A percentile compares a stretch with the other conserved stretches of the same genome.
phyloP scores from a whole-genome alignment of 805 yeast species.

The Candida suzukii region DNA sequence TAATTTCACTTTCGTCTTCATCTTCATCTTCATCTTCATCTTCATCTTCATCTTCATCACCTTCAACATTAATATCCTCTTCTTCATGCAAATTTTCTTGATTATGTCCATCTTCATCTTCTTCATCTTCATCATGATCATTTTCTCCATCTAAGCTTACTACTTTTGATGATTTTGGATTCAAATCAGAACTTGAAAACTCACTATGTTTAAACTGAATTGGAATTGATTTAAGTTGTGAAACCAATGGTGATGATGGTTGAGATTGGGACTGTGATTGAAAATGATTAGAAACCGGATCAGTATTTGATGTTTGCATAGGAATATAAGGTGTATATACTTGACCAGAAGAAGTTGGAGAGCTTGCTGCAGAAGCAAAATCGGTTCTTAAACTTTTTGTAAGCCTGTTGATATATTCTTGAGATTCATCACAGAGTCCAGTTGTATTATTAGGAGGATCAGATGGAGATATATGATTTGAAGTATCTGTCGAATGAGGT shows the following conservation, averaged over 20 bases:
- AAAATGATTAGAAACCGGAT: background rate
- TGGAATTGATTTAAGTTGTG: background rate
- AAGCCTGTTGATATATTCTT: constrained; percentile 15
- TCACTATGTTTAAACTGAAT: background rate
- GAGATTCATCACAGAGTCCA: background rate
- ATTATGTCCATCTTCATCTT: background rate
- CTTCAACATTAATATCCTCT: background rate
- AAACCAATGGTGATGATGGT: background rate
- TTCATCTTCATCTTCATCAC: background rate
- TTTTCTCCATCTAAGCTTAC: background rate
- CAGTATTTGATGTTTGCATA: constrained; percentile 2
- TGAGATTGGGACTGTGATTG: background rate
- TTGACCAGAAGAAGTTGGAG: too few relatives aligned
- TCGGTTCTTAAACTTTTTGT: constrained; percentile 15
- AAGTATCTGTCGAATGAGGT: constrained; percentile 9
- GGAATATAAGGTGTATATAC: too few relatives aligned
- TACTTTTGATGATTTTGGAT: background rate
- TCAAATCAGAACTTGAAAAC: too few relatives aligned
- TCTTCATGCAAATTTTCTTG: background rate
- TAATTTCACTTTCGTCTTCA: background rate
- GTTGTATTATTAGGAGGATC: background rate
- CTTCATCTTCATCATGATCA: background rate
- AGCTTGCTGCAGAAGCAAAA: constrained; percentile 7
- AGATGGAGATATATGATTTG: background rate
- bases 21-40: background rate